Evolutionary conservation across 225 moss, liverwort and hornwort genomes (phyloP), one percentile per base, ranked within the genome.

Genomic region (Ulota crispa): DNA sequence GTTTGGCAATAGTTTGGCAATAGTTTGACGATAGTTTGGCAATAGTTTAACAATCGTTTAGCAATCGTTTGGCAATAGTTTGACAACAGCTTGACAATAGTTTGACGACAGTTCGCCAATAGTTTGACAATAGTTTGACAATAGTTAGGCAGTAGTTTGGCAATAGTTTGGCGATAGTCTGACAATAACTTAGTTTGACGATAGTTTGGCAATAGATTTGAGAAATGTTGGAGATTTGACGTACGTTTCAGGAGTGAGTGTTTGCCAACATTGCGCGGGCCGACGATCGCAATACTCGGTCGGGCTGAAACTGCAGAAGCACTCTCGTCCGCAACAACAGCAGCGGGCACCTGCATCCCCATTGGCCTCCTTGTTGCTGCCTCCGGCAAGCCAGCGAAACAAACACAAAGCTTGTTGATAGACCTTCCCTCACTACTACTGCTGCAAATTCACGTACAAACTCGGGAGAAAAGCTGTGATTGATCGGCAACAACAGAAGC

Each of bases 201-300:
- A 61, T 9, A 64, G 37, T 28, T 39, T n/a, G 39, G n/a, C n/a
- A 31, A 61, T 13, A 64, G 30, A 23, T 63, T n/a, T 9, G 26
- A 59, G 23, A 45, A 9, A 9, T 26, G 23, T 11, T 20, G 41
- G 55, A 7, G 19, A 70, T 21, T 54, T 31, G 57, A 83, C 92
- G 63, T 87, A 98, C 97, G 89, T 55, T 91, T 93, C 28, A 95
- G 78, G 21, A 98, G 83, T 18, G 95, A 86, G 55, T 92, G 92
- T 74, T 98, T 98, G 81, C 98, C 98, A 78, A 93, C 98, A 86
- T 79, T 89, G 57, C 79, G 85, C 34, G 95, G 81, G 37, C 98
- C 98, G 45, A 98, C 87, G 73, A 95, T 78, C 67, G 89, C 88
- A 62, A 95, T 83, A 72, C 93, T 83, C 3, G 95, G 94, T 59